Base-by-base conservation (phyloP, 306 rosid species). In the Trifolium dubium region DNA sequence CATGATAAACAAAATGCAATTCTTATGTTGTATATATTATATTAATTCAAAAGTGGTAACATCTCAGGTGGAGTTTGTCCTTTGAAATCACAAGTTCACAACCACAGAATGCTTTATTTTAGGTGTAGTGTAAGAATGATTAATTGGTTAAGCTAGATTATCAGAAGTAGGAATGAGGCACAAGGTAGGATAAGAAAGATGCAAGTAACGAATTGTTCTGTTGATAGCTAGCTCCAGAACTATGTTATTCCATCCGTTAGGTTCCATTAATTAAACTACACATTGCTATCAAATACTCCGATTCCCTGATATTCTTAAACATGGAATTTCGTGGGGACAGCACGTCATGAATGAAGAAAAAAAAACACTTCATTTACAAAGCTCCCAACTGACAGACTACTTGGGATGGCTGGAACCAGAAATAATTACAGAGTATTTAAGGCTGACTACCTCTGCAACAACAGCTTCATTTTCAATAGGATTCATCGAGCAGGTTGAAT, bases 391-490 rank as follows among this genome's bases (percentile, higher is more conserved):
- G 60, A 55, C 50, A 69, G 46, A 55, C 40, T 69, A 74, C 58
- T 62, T 50, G 60, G 63, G 32, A 60, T 58, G 73, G 50, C 8
- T 34, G 18, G 32, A 67, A 68, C 59, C 51, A 71, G 8, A 73
- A 71, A 77, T 40, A 77, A 56, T 15, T 46, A 10, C 58, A 70
- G 71, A 74, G 49, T 28, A 31, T 31, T 60, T 40, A 75, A 60
- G 54, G 82, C 44, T 63, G 72, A 55, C 69, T 83, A 93, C 98
- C 98, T 93, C 98, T 19, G 96, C 89, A 74, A 93, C 79, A 56
- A 91, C 98, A 72, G 98, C 98, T 79, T 93, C 98, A 68, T 93
- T 91, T 75, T 93, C 98, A 74, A 93, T 81, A 69, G 98, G 98
- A 88, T 93, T 93, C 92, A 93, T 88, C 31, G 98, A 93, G 84